Evolutionary conservation across 208 protist species (phyloP), one percentile per base, ranked within the genome.

Genomic region (Sergeia podlipaevii): DNA sequence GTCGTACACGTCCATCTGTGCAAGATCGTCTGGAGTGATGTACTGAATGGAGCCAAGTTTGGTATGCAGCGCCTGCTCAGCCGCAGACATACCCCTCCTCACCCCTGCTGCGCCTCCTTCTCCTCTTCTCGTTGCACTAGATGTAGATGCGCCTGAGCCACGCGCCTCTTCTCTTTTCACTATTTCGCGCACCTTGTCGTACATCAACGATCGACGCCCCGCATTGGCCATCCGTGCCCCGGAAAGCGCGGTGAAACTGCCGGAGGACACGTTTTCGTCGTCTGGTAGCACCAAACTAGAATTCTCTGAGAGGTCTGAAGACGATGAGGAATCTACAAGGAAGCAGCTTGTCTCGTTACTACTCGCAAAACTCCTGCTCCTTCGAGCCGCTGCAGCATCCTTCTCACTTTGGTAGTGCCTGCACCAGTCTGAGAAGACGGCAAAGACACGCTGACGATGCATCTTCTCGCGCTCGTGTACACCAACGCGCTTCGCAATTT

Each of bases 341-440:
- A 51, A 24, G 11, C 18, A 42, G 6, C 42, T 46, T n/a, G n/a
- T n/a, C n/a, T n/a, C n/a, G n/a, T n/a, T n/a, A n/a, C n/a, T n/a
- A n/a, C n/a, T n/a, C n/a, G n/a, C n/a, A 26, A 42, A 54, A 5
- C 7, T 36, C 4, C 34, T 54, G 33, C 21, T 42, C 5, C 48
- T 36, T 17, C 33, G 48, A 6, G 11, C 10, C 3, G 48, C 15
- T 4, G 20, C 8, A 15, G 23, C 37, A 18, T 45, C 32, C 5
- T 28, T 47, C 18, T 65, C 47, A 15, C 29, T 23, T n/a, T 51
- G 60, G 37, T 70, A 79, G 27, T 60, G 52, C 17, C 65, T 70
- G 60, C 77, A 85, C 81, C 86, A 95, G 50, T 77, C 59, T 24
- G 63, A 74, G 64, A 95, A 95, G 4, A 90, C 70, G 20, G 87